Conservation (phyloP, 2,329 filamentous ascomycete species). For the Aspergillus sp. region DNA sequence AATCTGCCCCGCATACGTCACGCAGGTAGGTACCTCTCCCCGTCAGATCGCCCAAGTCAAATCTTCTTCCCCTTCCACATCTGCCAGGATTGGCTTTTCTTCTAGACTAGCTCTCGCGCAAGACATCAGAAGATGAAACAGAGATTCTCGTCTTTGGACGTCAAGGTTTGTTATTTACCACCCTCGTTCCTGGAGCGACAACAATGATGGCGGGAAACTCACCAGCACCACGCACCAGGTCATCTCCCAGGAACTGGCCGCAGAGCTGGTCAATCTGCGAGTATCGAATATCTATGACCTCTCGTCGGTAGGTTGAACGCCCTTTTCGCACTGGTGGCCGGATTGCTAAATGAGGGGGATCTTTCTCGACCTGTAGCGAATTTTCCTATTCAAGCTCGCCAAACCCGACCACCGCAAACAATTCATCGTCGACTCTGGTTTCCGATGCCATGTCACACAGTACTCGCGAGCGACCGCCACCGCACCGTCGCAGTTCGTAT, state of each 20-base stretch:
- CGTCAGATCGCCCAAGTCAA: constrained; percentile 4
- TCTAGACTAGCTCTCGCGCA: constrained; percentile 2
- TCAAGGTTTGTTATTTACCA: constrained; percentile 45
- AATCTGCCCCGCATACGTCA: constrained; percentile 41
- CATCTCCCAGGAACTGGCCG: constrained; percentile 88
- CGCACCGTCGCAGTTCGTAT: constrained; percentile 81
- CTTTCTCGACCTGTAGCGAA: constrained; percentile 54
- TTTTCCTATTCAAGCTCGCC: constrained; percentile 92
- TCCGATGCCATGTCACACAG: constrained; percentile 89
- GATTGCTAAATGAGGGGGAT: too few relatives aligned
- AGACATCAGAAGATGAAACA: constrained; percentile 52
- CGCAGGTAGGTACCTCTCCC: constrained; percentile 19
- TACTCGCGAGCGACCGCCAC: constrained; percentile 85
- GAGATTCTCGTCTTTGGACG: constrained; percentile 58
- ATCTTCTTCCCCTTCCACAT: constrained; percentile 5
- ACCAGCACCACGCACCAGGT: constrained; percentile 58
- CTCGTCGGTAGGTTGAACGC: constrained; percentile 60
- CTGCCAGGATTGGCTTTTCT: background rate
- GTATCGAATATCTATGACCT: constrained; percentile 95
- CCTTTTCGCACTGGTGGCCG: too few relatives aligned
- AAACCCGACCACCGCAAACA: constrained; percentile 88
- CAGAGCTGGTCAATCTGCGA: constrained; percentile 72
- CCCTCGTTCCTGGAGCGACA: background rate
- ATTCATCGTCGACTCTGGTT: constrained; percentile 89
- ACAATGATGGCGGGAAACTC: background rate